These are phyloP conservation scores for Gracilariopsis chorda DNA, from an alignment of 23 red algal genomes.

Conservation along the genomic window DNA sequence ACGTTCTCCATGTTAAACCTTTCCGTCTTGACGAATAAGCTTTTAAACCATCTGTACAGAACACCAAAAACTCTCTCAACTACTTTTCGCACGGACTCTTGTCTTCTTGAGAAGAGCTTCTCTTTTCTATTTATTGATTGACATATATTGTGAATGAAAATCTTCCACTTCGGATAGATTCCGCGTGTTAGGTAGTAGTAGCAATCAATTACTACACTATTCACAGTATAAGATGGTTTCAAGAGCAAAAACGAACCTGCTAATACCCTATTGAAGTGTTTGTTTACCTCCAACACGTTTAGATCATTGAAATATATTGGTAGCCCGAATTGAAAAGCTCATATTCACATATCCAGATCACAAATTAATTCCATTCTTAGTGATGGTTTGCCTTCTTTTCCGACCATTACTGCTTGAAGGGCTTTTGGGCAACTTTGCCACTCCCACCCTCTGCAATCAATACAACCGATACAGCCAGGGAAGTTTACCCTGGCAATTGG, in stretches of 20 bases:
- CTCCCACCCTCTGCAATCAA: conserved; percentile 48
- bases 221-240: neutral
- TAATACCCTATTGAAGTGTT: neutral
- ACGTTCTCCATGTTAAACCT: too few relatives aligned
- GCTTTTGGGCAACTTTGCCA: conserved; percentile 59
- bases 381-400: conserved; percentile 27
- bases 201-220: neutral
- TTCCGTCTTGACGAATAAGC: too few relatives aligned
- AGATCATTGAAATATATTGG: conserved; percentile 22
- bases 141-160: neutral
- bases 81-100: neutral
- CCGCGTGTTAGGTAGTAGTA: neutral
- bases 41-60: neutral
- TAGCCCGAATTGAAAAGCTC: conserved; percentile 3
- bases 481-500: neutral
- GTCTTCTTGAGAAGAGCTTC: neutral
- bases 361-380: conserved; percentile 32
- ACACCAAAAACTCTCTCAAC: neutral
- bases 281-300: neutral
- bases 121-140: neutral
- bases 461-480: conserved; percentile 33
- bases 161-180: conserved; percentile 11
- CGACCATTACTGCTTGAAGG: conserved; percentile 19
- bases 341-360: conserved; percentile 24
- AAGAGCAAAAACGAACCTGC: neutral